Evolutionary conservation across 2,329 filamentous ascomycete species (phyloP), one percentile per base, ranked within the genome.

Genomic region (Emmonsiellopsis sp.): DNA sequence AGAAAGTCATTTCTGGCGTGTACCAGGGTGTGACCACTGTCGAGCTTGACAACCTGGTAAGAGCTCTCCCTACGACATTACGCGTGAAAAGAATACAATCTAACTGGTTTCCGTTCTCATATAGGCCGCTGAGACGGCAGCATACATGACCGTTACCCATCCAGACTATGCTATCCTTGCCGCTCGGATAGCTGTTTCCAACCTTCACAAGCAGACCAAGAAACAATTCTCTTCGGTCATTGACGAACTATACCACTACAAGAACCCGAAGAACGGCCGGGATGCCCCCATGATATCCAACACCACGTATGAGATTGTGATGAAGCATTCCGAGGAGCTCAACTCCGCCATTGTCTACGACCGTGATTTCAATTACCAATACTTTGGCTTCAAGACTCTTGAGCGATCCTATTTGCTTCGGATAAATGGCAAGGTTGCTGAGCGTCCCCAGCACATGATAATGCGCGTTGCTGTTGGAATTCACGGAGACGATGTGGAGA

Each of bases 171-270:
- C 93, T 70, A 94, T 97, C 70, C 89, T 98, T 55, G 93, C 93
- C 60, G 93, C 93, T 61, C 91, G 93, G 76, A 97, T 98, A 69
- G 93, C 93, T 63, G 93, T 98, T 53, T 98, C 93, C 67, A 98
- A 98, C 78, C 86, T 98, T 56, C 93, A 98, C 85, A 98, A 98
- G 78, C 93, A 98, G 81, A 98, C 93, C 60, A 97, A 97, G 83
- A 98, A 98, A 81, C 92, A 97, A 71, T 98, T 94, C 79, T 97
- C 93, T n/a, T 79, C 89, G 49, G 93, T 98, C 56, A 82, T 98
- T 64, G 85, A 83, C 64, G 93, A 98, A 66, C 83, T 98, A 42
- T 96, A 92, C 76, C 81, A 93, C 77, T 98, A 96, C 73, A 78
- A 95, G 73, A 98, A 98, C 77, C 90, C 92, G 58, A 95, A 89